These are phyloP conservation scores for Cyclostephanos invisitatus DNA, from an alignment of 108 stramenopile species.

Conservation along the genomic window DNA sequence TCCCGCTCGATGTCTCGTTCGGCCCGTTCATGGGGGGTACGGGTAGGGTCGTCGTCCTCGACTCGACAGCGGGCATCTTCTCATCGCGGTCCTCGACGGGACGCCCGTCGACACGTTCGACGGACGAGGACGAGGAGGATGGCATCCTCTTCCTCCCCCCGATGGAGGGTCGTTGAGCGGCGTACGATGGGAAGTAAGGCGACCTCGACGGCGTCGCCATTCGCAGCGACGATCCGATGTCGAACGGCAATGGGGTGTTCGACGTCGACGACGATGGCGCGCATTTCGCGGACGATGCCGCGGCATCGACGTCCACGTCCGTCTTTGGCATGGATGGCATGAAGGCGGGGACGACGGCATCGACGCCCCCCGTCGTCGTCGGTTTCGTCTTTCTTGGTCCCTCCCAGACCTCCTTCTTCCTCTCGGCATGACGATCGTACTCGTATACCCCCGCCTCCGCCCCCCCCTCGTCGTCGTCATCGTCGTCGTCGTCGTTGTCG, in stretches of 20 bases:
- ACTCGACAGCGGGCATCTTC: background rate
- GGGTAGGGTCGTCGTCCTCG: background rate
- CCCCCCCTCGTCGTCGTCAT: background rate
- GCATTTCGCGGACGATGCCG: no score
- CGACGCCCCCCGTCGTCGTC: background rate
- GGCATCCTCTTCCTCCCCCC: background rate
- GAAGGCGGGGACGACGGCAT: background rate
- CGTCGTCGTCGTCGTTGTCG: background rate
- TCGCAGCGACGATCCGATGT: background rate
- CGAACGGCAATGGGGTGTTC: background rate
- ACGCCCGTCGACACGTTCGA: background rate
- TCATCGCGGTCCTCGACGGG: background rate
- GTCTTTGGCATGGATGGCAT: slow-evolving; percentile 5
- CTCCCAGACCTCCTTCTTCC: background rate
- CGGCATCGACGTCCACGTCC: background rate
- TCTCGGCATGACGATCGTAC: background rate
- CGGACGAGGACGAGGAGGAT: slow-evolving; percentile 7
- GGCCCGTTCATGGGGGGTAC: no score
- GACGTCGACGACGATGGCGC: no score
- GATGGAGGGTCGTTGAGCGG: background rate
- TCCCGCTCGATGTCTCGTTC: no score
- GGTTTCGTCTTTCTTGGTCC: background rate
- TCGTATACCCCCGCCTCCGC: background rate
- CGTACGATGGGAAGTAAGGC: slow-evolving; percentile 16
- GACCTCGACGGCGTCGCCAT: slow-evolving; percentile 3